phyloP scores from a whole-genome alignment of 176 grass and related monocot genomes.

The Canna indica region DNA sequence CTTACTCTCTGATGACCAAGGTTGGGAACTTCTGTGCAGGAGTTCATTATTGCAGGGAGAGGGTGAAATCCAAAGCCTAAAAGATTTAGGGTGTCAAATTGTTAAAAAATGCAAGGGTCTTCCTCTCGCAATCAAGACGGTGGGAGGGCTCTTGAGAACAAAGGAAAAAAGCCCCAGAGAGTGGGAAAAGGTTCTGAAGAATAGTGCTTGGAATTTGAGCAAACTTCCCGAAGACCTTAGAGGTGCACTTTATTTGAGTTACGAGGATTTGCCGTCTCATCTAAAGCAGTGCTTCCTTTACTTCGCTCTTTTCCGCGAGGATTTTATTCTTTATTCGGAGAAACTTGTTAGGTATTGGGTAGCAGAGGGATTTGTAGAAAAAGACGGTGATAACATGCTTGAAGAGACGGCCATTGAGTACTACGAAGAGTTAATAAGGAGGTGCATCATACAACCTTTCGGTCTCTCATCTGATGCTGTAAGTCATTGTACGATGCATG shows the following conservation, averaged over 20 bases:
- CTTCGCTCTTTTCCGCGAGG: constrained; percentile 27
- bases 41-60: too few species aligned
- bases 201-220: constrained; percentile 11
- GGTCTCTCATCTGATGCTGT: neutral
- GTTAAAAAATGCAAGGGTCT: constrained; percentile 30
- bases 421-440: constrained; percentile 27
- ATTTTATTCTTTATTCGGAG: neutral
- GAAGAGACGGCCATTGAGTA: constrained; percentile 19
- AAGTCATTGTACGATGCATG: constrained; percentile 21
- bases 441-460: constrained; percentile 25
- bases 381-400: neutral
- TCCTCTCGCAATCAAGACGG: constrained; percentile 30
- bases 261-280: constrained; percentile 18
- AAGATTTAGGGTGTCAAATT: constrained; percentile 19
- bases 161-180: constrained; percentile 9
- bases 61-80: constrained; percentile 1
- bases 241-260: constrained; percentile 36
- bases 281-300: constrained; percentile 45
- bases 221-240: constrained; percentile 13
- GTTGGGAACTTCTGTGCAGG: too few species aligned
- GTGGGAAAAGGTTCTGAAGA: constrained; percentile 15
- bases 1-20: too few species aligned
- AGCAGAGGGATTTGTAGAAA: constrained; percentile 31
- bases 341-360: constrained; percentile 21
- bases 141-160: constrained; percentile 16